These are phyloP conservation scores for Diaporthe sp. DNA, from an alignment of 2,329 filamentous ascomycete species.

Conservation along the genomic window DNA sequence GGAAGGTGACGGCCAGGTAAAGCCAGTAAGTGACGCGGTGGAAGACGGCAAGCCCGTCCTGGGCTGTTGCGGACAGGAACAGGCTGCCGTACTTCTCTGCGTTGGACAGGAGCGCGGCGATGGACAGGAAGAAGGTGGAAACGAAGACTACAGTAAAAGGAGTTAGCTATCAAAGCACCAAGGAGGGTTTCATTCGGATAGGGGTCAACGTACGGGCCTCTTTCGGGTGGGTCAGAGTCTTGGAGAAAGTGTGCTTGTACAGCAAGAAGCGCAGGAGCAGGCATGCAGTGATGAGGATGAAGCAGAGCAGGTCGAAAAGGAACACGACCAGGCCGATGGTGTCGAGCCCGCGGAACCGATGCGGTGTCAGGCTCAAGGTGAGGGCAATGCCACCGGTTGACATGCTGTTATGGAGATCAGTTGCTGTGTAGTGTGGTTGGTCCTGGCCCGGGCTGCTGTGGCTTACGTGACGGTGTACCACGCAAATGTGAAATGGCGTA, in stretches of 20 bases:
- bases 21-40: constrained; percentile 73
- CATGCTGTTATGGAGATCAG: constrained; percentile 43
- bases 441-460: background rate
- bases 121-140: constrained; percentile 71
- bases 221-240: constrained; percentile 62
- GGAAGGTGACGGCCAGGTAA: constrained; percentile 68
- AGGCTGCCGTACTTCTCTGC: constrained; percentile 62
- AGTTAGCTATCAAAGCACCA: no score
- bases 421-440: background rate
- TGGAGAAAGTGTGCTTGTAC: constrained; percentile 57
- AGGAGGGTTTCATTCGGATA: no score
- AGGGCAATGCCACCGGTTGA: constrained; percentile 50
- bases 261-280: constrained; percentile 60
- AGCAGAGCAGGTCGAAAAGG: constrained; percentile 63
- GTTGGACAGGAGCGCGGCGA: constrained; percentile 71
- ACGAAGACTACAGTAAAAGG: constrained; percentile 61
- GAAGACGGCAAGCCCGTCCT: constrained; percentile 63
- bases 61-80: constrained; percentile 53
- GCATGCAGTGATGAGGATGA: constrained; percentile 51
- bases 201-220: no score
- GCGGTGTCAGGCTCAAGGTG: constrained; percentile 46
- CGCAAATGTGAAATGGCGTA: constrained; percentile 52
- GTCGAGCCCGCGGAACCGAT: constrained; percentile 61
- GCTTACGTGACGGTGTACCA: constrained; percentile 51
- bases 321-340: constrained; percentile 65